phyloP scores from a whole-genome alignment of 768 basidiomycete species.

The Astraeus odoratus region DNA sequence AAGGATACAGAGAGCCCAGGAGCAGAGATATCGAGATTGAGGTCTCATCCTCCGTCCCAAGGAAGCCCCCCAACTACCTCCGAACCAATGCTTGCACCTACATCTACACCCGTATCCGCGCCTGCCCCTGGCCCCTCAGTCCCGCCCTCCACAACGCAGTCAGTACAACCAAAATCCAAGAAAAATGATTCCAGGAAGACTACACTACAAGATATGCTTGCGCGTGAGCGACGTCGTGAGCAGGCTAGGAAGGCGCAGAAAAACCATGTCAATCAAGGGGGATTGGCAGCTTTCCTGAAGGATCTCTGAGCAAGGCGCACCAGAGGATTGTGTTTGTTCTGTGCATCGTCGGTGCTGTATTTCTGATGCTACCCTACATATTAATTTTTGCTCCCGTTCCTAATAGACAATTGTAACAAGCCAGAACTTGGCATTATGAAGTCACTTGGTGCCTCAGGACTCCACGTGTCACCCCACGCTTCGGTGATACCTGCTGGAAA shows the following conservation, averaged over 20 bases:
- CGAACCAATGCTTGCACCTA: conserved; percentile 1
- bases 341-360: neutral
- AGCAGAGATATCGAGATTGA: neutral
- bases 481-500: too few species aligned
- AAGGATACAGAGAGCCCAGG: neutral
- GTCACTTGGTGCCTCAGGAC: too few species aligned
- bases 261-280: conserved; percentile 23
- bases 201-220: conserved; percentile 57
- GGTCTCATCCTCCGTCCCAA: neutral
- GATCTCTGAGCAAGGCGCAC: conserved; percentile 8
- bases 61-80: neutral
- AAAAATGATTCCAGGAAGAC: conserved; percentile 30
- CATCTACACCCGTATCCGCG: too few species aligned
- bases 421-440: too few species aligned
- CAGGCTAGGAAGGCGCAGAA: conserved; percentile 20
- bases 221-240: conserved; percentile 47
- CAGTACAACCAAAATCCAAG: conserved; percentile 33
- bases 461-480: too few species aligned
- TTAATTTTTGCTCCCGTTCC: too few species aligned
- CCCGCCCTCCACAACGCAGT: neutral
- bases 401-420: too few species aligned
- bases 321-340: neutral
- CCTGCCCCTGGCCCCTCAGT: conserved; percentile 5
- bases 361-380: too few species aligned
- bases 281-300: conserved; percentile 46